Base-by-base conservation (phyloP, 2,329 filamentous ascomycete genomes). In the Xylariomycetidae sp. region DNA sequence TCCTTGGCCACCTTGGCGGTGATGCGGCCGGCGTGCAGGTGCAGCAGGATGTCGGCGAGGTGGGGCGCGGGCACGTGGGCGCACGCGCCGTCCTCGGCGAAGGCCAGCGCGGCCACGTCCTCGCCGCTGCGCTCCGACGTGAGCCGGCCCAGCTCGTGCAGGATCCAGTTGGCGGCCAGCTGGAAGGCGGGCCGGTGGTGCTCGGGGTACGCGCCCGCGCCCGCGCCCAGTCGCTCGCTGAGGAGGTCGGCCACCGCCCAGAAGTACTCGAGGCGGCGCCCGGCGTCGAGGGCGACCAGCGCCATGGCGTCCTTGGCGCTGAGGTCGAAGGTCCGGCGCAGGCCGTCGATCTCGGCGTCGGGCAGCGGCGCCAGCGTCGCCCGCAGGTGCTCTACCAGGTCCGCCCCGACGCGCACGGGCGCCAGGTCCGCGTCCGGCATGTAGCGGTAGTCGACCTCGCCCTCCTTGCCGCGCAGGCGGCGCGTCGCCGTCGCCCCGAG, bases 371-470 rank as follows among this genome's bases (percentile, higher is more conserved):
- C 85, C 38, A 95, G 62, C 0, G 71, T 82, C 1, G 59, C 47
- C 14, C 60, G 63, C 10, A 96, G 66, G 42, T 80, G 68, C 5
- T 68, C 53, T 4, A 95, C 65, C 1, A 96, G 67, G 37, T 85
- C 79, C 2, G 70, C 54, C 6, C 79, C 79, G 39, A 98, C 82
- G 3, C 88, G 56, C 2, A 98, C 68, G 2, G 92, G 87, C 0
- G 76, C 73, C 10, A 98, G 70, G 54, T 98, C 92, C 5, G 92
- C 86, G 56, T 98, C 92, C 0, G 92, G 90, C 90, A 98, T 96
- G 56, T 98, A 98, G 25, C 92, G 74, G 59, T 98, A 98, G 59
- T 98, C 92, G 5, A 96, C 88, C 54, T 95, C 90, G 29, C 92
- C 92, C 58, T 96, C 92, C 58, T 98, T 98, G 17, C 87, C 87